Percentiles rank a stretch among this genome's conserved stretches.
phyloP scores from a whole-genome alignment of 371 early-diverging fungal species.

The Mortierella sp. region DNA sequence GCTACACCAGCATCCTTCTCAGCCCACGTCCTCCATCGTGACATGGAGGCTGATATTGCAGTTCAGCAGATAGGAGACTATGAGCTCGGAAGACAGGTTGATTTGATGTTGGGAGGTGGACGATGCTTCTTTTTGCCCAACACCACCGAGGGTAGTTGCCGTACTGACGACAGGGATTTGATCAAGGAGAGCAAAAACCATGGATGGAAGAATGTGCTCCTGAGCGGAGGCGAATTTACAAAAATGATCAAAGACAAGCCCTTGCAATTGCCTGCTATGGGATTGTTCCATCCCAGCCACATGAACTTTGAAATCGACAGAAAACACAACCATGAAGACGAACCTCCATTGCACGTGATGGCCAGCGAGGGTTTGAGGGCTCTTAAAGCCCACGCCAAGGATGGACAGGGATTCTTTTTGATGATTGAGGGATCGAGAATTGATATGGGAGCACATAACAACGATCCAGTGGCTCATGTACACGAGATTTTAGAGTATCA shows the following conservation, averaged over 20 bases:
- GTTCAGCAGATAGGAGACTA: conserved; percentile 89
- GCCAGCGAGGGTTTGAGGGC: conserved; percentile 79
- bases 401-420: conserved; percentile 87
- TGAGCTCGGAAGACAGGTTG: conserved; percentile 85
- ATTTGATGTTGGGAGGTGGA: conserved; percentile 96
- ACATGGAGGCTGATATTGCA: conserved; percentile 87
- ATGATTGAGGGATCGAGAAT: conserved; percentile 97
- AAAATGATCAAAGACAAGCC: not conserved
- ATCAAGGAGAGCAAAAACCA: conserved; percentile 60
- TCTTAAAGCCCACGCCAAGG: conserved; percentile 62
- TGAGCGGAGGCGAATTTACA: conserved; percentile 59
- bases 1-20: conserved; percentile 87
- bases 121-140: conserved; percentile 86
- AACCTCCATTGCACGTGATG: conserved; percentile 92
- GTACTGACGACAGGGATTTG: conserved; percentile 78
- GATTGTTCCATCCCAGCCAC: conserved; percentile 84
- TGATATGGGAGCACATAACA: conserved; percentile 66
- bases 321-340: conserved; percentile 30
- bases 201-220: conserved; percentile 73
- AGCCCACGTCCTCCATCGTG: conserved; percentile 84
- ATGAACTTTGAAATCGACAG: conserved; percentile 92
- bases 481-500: conserved; percentile 95
- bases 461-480: conserved; percentile 93
- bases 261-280: conserved; percentile 77
- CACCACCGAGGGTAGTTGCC: conserved; percentile 70